These are phyloP conservation scores for Kluyveromyces dobzhanskii DNA, from an alignment of 805 yeast genomes.

Conservation along the genomic window DNA sequence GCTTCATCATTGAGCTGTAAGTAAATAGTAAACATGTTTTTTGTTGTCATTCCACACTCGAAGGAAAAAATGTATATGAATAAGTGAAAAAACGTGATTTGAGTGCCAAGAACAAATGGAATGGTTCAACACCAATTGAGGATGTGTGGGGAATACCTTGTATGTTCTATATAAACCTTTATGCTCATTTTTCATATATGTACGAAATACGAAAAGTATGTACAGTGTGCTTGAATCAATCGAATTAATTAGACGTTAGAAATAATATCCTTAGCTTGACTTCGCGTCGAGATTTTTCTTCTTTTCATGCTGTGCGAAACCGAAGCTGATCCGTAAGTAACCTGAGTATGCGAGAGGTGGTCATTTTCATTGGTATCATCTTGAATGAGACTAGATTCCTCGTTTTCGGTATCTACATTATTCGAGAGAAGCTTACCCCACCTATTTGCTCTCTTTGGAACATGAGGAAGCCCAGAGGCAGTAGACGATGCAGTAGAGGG, in stretches of 20 bases:
- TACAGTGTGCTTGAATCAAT: no score
- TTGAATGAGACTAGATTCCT: conserved; percentile 5
- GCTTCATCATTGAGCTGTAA: no score
- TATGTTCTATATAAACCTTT: no score
- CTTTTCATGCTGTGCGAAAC: neutral
- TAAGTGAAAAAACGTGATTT: no score
- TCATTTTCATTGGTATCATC: conserved; percentile 2
- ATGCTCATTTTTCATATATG: no score
- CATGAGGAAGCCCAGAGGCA: neutral
- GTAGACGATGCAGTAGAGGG: neutral
- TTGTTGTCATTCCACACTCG: no score
- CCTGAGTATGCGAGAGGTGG: conserved; percentile 15
- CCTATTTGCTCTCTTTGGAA: conserved; percentile 15
- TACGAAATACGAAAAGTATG: no score
- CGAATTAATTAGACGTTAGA: neutral
- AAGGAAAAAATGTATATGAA: no score
- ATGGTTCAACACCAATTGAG: no score
- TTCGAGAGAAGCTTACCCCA: conserved; percentile 26
- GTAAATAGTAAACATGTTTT: no score
- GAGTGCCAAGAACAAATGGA: no score
- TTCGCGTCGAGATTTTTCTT: conserved; percentile 7
- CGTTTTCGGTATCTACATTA: conserved; percentile 8
- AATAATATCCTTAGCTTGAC: conserved; percentile 4
- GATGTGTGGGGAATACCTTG: no score
- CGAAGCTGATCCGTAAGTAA: conserved; percentile 19